A percentile compares a stretch with the other conserved stretches of the same genome.
Evolutionary conservation across 2,329 filamentous ascomycete genomes (phyloP).

Genomic region (Lojkania enalia): DNA sequence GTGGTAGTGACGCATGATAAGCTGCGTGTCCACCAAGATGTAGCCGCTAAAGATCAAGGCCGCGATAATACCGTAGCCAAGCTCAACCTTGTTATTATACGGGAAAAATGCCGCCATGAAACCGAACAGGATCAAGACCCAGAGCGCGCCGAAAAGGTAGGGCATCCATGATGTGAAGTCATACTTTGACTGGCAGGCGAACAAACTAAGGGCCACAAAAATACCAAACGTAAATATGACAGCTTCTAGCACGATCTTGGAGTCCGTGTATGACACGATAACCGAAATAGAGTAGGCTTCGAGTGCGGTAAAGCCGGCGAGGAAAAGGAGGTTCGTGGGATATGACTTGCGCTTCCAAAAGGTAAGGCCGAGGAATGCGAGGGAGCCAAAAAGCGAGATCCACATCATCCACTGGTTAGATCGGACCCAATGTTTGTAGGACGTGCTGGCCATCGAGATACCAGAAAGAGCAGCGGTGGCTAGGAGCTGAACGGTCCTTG

Average conservation of each 20-base stretch:
- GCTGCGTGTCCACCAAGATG: slow-evolving; percentile 93
- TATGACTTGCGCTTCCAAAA: slow-evolving; percentile 64
- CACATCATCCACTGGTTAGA: slow-evolving; percentile 81
- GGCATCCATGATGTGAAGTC: slow-evolving; percentile 98
- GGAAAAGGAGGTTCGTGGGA: slow-evolving; percentile 91
- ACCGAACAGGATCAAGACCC: slow-evolving; percentile 88
- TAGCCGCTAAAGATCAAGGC: slow-evolving; percentile 93
- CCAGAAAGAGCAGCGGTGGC: slow-evolving; percentile 79
- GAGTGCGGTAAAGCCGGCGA: slow-evolving; percentile 83
- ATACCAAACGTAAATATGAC: slow-evolving; percentile 78
- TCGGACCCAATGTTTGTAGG: slow-evolving; percentile 88
- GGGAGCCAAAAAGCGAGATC: slow-evolving; percentile 64
- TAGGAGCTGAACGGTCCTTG: slow-evolving; percentile 82
- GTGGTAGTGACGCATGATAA: slow-evolving; percentile 93
- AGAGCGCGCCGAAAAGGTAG: slow-evolving; percentile 87
- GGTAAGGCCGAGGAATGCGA: slow-evolving; percentile 43
- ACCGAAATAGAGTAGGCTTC: slow-evolving; percentile 95
- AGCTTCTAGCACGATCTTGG: slow-evolving; percentile 83
- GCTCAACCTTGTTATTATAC: slow-evolving; percentile 76
- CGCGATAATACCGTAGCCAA: slow-evolving; percentile 78
- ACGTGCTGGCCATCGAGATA: slow-evolving; percentile 79
- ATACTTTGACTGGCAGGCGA: slow-evolving; percentile 97
- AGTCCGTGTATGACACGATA: slow-evolving; percentile 87
- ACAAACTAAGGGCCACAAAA: slow-evolving; percentile 68
- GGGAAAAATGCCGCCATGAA: slow-evolving; percentile 93